Evolutionary conservation across 2,329 filamentous ascomycete genomes (phyloP).

Genomic region (Penicillium freii): DNA sequence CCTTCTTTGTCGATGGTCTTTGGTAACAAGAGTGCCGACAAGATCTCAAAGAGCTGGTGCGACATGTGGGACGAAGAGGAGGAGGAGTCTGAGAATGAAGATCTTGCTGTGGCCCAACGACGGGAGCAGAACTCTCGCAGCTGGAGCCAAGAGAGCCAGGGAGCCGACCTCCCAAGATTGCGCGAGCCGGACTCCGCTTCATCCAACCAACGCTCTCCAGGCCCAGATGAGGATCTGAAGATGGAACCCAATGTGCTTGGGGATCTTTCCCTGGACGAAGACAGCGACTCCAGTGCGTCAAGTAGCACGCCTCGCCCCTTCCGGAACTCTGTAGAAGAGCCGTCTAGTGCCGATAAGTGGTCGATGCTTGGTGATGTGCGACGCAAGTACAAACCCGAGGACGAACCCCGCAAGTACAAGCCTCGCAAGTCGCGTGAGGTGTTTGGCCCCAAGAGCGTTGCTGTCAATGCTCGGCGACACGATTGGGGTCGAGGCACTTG

Average conservation of each 20-base stretch:
- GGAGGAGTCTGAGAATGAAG: conserved; percentile 67
- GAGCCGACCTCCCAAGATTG: conserved; percentile 52
- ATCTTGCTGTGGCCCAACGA: conserved; percentile 58
- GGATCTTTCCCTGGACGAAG: conserved; percentile 56
- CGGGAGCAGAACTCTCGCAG: conserved; percentile 67
- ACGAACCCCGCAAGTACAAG: conserved; percentile 62
- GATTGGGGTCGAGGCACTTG: conserved; percentile 41
- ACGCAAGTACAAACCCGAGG: conserved; percentile 57
- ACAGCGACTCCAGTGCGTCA: conserved; percentile 55
- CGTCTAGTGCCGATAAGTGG: conserved; percentile 73
- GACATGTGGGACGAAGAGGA: conserved; percentile 95
- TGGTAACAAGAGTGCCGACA: conserved; percentile 65
- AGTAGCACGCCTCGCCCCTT: conserved; percentile 40
- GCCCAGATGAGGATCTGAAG: conserved; percentile 27
- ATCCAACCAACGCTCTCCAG: conserved; percentile 48
- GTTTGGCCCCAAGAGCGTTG: conserved; percentile 50
- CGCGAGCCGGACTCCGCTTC: conserved; percentile 56
- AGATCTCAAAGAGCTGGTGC: conserved; percentile 97
- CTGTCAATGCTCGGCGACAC: conserved; percentile 44
- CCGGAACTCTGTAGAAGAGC: conserved; percentile 61
- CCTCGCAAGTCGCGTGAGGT: conserved; percentile 54
- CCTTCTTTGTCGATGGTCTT: conserved; percentile 76
- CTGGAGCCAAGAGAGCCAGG: conserved; percentile 73
- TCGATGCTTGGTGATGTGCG: conserved; percentile 79
- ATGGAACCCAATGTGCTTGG: conserved; percentile 18